Base-by-base conservation (phyloP, 805 yeast species). In the Candida morakotiae region DNA sequence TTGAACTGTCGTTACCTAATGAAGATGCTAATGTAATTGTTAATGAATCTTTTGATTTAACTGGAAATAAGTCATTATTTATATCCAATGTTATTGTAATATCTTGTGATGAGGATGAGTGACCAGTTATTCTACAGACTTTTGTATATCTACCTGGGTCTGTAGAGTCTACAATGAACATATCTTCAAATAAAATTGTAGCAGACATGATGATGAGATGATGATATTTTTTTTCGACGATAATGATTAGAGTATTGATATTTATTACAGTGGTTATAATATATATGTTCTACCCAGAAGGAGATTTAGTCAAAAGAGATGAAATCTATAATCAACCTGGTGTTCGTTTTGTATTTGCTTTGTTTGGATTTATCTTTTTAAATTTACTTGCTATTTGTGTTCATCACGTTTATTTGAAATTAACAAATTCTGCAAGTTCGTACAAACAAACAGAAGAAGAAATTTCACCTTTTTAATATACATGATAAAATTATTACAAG, bases 101-200 rank as follows among this genome's bases (percentile, higher is more conserved):
- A 47, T 84, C 94, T 41, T 74, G 69, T 31, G 87, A 77, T 23
- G 96, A 80, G 31, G 89, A 83, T 18, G 96, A 87, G 46, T 80
- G 79, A 14, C 93, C 97, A 51, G 85, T 85, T 51, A 91, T 76
- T 54, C 98, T 85, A 16, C 87, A 71, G 13, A 91, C 96, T 56
- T 84, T 87, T 73, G 87, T 94, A 70, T 91, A 91, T 57, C 96
- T 80, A 33, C 87, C 96, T 23, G 82, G 64, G 56, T 91, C 98
- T 34, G 86, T 81, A 29, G 89, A 79, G 44, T 83, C 81, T 52
- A 93, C 81, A 45, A 79, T 79, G 69, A 91, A 93, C 56, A 89
- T 81, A 64, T 91, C 98, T 62, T 93, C 97, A 60, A 93, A 93
- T 47, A 93, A 75, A 25, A 91, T 26, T 13, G 28, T 7, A 20